Conservation (phyloP, 345 rosid species). For the Aurinia saxatilis region DNA sequence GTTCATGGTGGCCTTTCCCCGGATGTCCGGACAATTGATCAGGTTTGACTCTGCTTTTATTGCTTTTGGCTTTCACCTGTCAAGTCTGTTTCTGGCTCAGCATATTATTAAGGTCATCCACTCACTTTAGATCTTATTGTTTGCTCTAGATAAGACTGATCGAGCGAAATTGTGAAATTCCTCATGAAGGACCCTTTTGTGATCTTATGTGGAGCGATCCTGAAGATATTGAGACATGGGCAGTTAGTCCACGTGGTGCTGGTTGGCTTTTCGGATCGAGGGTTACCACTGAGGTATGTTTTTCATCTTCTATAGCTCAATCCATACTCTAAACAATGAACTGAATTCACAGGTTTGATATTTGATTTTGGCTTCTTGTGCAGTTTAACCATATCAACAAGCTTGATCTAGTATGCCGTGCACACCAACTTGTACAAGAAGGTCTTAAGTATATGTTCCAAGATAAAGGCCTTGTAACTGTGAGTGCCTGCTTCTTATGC, state of each 20-base stretch:
- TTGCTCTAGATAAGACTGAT: conserved; percentile 71
- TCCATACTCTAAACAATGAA: background rate
- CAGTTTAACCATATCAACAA: conserved; percentile 93
- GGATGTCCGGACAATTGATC: conserved; percentile 93
- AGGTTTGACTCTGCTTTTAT: conserved; percentile 38
- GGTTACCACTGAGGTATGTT: conserved; percentile 86
- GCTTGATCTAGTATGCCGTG: conserved; percentile 95
- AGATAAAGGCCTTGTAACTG: conserved; percentile 99
- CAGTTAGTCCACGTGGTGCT: conserved; percentile 99
- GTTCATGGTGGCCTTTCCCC: conserved; percentile 99
- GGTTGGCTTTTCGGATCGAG: conserved; percentile 99
- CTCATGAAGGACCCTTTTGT: conserved; percentile 98
- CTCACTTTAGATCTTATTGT: conserved; percentile 16
- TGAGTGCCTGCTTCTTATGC: conserved; percentile 30
- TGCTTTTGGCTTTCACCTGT: background rate
- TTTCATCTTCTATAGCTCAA: background rate
- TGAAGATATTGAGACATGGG: conserved; percentile 99
- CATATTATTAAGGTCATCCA: conserved; percentile 2
- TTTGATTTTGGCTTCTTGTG: conserved; percentile 19
- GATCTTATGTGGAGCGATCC: conserved; percentile 99
- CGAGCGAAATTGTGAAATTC: conserved; percentile 97
- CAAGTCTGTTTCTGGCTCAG: background rate
- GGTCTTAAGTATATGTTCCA: conserved; percentile 99
- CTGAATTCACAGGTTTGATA: background rate
- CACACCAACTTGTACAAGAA: conserved; percentile 99